Percentiles rank a stretch among this genome's conserved stretches.
phyloP scores from a whole-genome alignment of 2,329 filamentous ascomycete genomes.

The Nothophoma quercina region DNA sequence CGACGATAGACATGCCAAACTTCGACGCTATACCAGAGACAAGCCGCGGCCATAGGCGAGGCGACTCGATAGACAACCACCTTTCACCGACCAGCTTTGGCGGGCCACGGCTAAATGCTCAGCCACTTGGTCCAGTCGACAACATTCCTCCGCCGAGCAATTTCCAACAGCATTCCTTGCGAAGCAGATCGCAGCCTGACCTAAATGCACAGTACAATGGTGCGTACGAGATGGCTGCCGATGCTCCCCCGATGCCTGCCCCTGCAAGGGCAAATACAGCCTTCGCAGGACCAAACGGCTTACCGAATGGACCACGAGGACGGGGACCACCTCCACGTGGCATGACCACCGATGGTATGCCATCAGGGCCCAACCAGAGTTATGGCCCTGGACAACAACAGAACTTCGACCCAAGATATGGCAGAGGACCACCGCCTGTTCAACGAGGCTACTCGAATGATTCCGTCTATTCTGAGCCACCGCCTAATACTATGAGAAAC shows the following conservation, averaged over 20 bases:
- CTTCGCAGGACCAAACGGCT: constrained; percentile 31
- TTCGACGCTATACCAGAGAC: constrained; percentile 64
- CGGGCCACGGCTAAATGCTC: constrained; percentile 1
- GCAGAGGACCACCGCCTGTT: constrained; percentile 37
- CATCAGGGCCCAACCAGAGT: constrained; percentile 2
- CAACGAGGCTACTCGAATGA: constrained; percentile 47
- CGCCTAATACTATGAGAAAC: constrained; percentile 41
- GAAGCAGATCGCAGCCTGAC: constrained; percentile 73
- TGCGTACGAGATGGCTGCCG: constrained; percentile 76
- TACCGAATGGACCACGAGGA: constrained; percentile 38
- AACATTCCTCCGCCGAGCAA: constrained; percentile 17
- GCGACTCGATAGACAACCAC: constrained; percentile 48
- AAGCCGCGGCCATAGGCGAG: constrained; percentile 40
- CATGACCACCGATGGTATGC: constrained; percentile 27
- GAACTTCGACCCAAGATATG: constrained; percentile 40
- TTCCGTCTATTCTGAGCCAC: constrained; percentile 47
- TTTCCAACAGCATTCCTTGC: constrained; percentile 56
- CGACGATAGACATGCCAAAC: constrained; percentile 68
- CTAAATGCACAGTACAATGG: constrained; percentile 51
- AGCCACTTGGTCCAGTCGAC: constrained; percentile 15
- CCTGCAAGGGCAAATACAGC: constrained; percentile 60
- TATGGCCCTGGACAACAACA: constrained; percentile 30
- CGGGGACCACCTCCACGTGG: constrained; percentile 38
- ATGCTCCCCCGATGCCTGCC: constrained; percentile 59
- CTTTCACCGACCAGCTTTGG: constrained; percentile 28